Evolutionary conservation across 768 basidiomycete genomes (phyloP).

Genomic region (Hygrophorus russula): DNA sequence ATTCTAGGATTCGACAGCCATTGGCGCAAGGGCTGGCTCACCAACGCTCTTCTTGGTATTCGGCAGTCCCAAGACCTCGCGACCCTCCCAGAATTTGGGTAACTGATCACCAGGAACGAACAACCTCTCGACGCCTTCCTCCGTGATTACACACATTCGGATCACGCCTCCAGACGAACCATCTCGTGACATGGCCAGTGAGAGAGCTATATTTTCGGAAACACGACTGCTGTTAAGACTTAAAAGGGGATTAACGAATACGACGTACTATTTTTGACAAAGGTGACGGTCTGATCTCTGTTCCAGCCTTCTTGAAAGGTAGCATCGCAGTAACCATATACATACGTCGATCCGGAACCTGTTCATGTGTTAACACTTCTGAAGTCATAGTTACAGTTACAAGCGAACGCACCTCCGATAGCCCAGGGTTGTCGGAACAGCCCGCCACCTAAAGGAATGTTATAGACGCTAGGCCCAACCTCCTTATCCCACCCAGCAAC

Average conservation of each 20-base stretch:
- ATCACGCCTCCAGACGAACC: constrained; percentile 97
- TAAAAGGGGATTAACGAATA: not conserved
- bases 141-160: constrained; percentile 94
- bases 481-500: constrained; percentile 97
- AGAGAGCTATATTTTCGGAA: constrained; percentile 74
- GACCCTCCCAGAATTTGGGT: constrained; percentile 84
- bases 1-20: constrained; percentile 35
- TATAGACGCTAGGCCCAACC: constrained; percentile 86
- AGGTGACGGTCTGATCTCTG: constrained; percentile 80
- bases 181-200: constrained; percentile 95
- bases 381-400: not conserved
- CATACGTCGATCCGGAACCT: constrained; percentile 96
- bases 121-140: constrained; percentile 81
- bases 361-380: constrained; percentile 12
- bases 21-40: constrained; percentile 29
- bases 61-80: constrained; percentile 47
- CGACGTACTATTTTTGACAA: constrained; percentile 88
- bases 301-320: constrained; percentile 91
- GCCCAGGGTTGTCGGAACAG: constrained; percentile 98
- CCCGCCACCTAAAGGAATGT: constrained; percentile 94
- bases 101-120: constrained; percentile 89
- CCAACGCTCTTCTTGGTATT: constrained; percentile 17
- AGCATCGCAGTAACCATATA: constrained; percentile 99
- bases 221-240: constrained; percentile 2
- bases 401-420: constrained; percentile 61